Base-by-base conservation (phyloP, 148 eudicot genomes). In the Cornus controversa region DNA sequence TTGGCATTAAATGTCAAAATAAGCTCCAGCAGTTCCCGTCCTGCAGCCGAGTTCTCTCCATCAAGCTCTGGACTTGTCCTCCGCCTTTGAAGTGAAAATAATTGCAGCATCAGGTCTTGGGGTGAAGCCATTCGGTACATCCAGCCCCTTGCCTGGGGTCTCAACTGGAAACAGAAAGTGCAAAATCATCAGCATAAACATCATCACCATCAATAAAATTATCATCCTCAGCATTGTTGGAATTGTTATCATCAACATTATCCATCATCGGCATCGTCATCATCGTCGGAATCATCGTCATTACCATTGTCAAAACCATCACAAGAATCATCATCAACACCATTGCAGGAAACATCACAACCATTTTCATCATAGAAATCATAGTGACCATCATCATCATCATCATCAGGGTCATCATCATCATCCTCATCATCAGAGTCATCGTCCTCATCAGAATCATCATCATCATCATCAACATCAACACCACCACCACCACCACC, bases 121-220 rank as follows among this genome's bases (percentile, higher is more conserved):
- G 97, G 87, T 67, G 97, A 86, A 36, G 78, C 69, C 84, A 84
- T 72, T 8, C 23, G 80, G 74, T 79, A 82, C 87, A 84, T 88
- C 93, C 91, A 90, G 75, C 82, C 82, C 87, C 82, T 83, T 75
- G 79, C 37, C 82, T 81, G 82, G 20, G 90, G 90, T 77, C 89
- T 87, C 76, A 79, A 63, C 93, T 90, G 88, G 82, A 91, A 85
- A 88, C 80, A 88, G 79, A 86, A 85, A 83, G 77, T 63, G 70
- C 80, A 79, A 76, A 74, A 80, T 82, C 71, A 86, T 82, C 80
- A 90, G 63, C 74, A 83, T 67, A 80, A 68, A 70, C 81, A 87
- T 74, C 81, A 68, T 50, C 77, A 83, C 34, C 34, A 50, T 45
- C 85, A 74, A 36, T 11, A 40, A 27, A 66, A 15, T 69, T 81